Base-by-base conservation (phyloP, 192 early-diverging fungal species). In the Phlyctochytrium bullatum region DNA sequence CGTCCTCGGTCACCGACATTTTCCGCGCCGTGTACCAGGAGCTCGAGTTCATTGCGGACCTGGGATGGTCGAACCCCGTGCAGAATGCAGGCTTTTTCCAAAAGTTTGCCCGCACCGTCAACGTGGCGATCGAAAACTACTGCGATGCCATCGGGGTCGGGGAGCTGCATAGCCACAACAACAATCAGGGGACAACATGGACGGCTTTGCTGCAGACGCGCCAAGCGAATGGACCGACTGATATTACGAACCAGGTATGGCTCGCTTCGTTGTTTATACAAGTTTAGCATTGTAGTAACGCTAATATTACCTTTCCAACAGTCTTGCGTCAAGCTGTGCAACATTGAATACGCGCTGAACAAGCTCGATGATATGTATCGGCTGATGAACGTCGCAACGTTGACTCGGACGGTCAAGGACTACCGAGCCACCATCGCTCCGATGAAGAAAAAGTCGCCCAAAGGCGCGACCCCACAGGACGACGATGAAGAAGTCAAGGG, bases 311-410 rank as follows among this genome's bases (percentile, higher is more conserved):
- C 0, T 65, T 27, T n/a, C 32, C 78, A 62, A 34, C 52, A 83
- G 76, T 84, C 79, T 2, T 85, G 83, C 69, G 83, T 81, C 6
- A 85, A 85, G 67, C 73, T 85, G 27, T 81, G 83, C 64, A 85
- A 85, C 65, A 78, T 85, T 40, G 76, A 80, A 40, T 83, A 76
- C 61, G 83, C 83, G 12, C 69, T 79, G 66, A 63, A 50, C 30
- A 84, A 85, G 53, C 74, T 85, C 29, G 71, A 80, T 25, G 82
- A 85, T 51, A 79, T 85, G 72, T 80, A 79, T 59, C 29, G 67
- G n/a, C 74, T 76, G 54, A 84, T 85, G 79, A 74, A 84, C 59
- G 82, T 83, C 0, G 59, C 64, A 1, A 71, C 76, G 1, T 61
- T 81, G 20, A 68, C 76, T 16, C 54, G 67, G 34, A 74, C 71